These are phyloP conservation scores for Sonneratia caseolaris DNA, from an alignment of 345 rosid genomes.

Conservation along the genomic window DNA sequence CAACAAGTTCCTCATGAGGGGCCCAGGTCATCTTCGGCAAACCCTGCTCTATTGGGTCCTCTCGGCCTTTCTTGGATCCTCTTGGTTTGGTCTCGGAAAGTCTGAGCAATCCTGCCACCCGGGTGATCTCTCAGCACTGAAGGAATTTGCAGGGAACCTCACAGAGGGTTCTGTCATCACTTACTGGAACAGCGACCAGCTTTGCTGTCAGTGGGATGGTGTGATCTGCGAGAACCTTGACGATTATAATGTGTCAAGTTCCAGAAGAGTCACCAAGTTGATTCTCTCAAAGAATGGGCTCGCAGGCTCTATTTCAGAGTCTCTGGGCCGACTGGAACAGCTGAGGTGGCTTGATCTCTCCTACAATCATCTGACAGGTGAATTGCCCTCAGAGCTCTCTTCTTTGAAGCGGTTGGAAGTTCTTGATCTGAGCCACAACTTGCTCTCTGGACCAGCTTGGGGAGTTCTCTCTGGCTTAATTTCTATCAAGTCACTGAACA, in stretches of 20 bases:
- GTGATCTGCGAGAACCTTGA: conserved; percentile 41
- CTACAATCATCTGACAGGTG: conserved; percentile 44
- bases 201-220: conserved; percentile 86
- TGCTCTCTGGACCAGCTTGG: conserved; percentile 50
- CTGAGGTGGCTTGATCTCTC: conserved; percentile 64
- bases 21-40: background rate
- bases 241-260: conserved; percentile 17
- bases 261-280: conserved; percentile 44
- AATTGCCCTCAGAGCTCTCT: conserved; percentile 47
- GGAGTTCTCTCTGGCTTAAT: conserved; percentile 41
- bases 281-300: conserved; percentile 42
- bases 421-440: conserved; percentile 87
- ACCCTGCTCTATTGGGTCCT: conserved; percentile 32
- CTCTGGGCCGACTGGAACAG: conserved; percentile 45
- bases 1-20: background rate
- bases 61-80: conserved; percentile 35
- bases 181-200: conserved; percentile 39
- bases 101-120: conserved; percentile 41
- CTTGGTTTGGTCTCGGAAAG: conserved; percentile 36
- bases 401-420: conserved; percentile 53
- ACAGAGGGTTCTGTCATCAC: conserved; percentile 31
- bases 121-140: conserved; percentile 49
- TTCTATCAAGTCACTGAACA: conserved; percentile 44
- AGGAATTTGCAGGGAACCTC: conserved; percentile 53
- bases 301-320: conserved; percentile 39